phyloP scores from a whole-genome alignment of 495 filamentous ascomycete species.

The Hypoxylon cercidicola region DNA sequence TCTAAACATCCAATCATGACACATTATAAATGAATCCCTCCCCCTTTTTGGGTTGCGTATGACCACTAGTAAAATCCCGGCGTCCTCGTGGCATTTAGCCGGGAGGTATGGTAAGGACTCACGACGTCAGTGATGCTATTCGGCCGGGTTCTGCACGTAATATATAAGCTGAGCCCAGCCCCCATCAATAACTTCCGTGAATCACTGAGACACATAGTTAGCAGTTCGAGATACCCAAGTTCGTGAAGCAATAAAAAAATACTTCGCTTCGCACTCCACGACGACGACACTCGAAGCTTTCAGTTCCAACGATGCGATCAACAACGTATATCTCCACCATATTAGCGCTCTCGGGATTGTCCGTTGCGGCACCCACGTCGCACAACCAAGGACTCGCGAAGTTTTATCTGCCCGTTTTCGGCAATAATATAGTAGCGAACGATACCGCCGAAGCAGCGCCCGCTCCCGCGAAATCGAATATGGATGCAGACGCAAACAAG shows the following conservation, averaged over 20 bases:
- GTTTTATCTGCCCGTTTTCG: conserved; percentile 19
- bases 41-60: neutral
- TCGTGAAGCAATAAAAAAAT: no score
- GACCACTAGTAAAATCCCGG: neutral
- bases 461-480: neutral
- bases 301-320: conserved; percentile 3
- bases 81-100: conserved; percentile 32
- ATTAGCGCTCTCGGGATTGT: conserved; percentile 3
- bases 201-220: neutral
- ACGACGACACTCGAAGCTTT: neutral
- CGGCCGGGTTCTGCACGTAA: neutral
- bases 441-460: conserved; percentile 1
- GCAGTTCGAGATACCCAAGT: neutral
- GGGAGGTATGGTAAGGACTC: neutral
- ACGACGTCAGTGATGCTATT: conserved; percentile 18
- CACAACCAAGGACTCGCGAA: conserved; percentile 22
- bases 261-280: no score
- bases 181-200: conserved; percentile 6
- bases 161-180: conserved; percentile 22
- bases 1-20: conserved; percentile 14
- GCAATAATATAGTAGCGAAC: conserved; percentile 27
- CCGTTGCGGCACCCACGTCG: neutral
- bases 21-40: neutral
- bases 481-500: neutral
- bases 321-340: neutral